Evolutionary conservation across 345 rosid genomes (phyloP), one percentile per base, ranked within the genome.

Genomic region (Populus simonii): DNA sequence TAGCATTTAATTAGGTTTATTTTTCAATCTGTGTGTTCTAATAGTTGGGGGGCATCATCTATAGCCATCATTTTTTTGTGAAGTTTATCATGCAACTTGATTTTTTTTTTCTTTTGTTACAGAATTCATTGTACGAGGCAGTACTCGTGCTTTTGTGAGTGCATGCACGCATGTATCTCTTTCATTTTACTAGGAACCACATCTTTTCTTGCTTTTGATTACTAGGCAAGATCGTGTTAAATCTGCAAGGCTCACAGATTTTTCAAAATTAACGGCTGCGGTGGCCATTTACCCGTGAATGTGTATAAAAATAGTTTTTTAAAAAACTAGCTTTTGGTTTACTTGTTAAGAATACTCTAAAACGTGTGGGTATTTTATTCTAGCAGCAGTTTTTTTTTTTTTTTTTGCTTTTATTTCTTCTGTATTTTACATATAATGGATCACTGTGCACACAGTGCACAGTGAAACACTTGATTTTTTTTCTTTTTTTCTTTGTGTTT

Each of bases 91-190:
- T 45, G 51, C 70, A 49, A 38, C n/a, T 61, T 68, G 49, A 57
- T 17, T 36, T 27, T 17, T 23, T 41, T 23, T 5, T 3, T 2
- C 47, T 67, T 35, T 33, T 51, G 20, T 10, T 17, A 35, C 70
- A 68, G 71, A 55, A 39, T 75, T 80, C 79, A 75, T 65, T 80
- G 82, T 31, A 74, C 3, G 22, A 23, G 39, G 70, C 70, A 23
- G 36, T 16, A 10, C 36, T 36, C 7, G 15, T 79, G 81, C 20
- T 8, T 6, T 1, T 8, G 62, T n/a, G 27, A 11, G 23, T n/a
- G 27, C 63, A n/a, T 59, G 27, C 27, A 59, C 23, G 65, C 65
- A 59, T 59, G 65, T 1, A n/a, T 59, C 63, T 57, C 65, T 59
- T n/a, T 59, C 29, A 23, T 23, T 10, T 59, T n/a, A 9, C 63